Conservation (phyloP, 306 rosid species). For the Quercus engelmannii region DNA sequence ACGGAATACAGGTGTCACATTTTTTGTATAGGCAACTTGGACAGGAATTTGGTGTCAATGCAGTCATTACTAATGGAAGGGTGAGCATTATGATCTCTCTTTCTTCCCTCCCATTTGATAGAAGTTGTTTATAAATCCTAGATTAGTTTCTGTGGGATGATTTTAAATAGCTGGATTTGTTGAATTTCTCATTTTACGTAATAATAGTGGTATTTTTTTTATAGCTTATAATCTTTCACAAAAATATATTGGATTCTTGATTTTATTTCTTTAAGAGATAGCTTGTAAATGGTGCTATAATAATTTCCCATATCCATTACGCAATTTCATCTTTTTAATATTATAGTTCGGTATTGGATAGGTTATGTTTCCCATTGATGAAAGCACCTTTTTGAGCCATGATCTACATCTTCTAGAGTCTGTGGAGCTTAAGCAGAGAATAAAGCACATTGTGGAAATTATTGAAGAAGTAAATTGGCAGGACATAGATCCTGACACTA, state of each 20-base stretch:
- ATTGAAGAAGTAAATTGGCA: conserved; percentile 82
- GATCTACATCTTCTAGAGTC: conserved; percentile 92
- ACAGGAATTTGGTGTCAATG: conserved; percentile 61
- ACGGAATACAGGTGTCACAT: conserved; percentile 52
- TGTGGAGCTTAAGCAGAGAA: conserved; percentile 82
- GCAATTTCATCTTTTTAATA: conserved; percentile 11
- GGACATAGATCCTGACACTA: conserved; percentile 71
- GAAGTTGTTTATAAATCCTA: background rate
- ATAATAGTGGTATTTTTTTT: no score
- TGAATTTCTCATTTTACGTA: background rate
- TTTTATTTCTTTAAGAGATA: no score
- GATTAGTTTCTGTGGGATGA: no score
- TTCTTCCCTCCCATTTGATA: no score
- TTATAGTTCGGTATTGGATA: conserved; percentile 28
- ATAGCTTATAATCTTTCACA: no score
- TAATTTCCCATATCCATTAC: background rate
- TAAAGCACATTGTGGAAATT: conserved; percentile 73
- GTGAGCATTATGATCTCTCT: conserved; percentile 37
- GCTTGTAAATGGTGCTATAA: no score
- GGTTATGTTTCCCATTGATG: conserved; percentile 61
- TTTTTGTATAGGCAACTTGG: conserved; percentile 58
- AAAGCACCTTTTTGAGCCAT: conserved; percentile 72
- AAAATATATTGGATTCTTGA: no score
- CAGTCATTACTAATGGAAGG: conserved; percentile 96
- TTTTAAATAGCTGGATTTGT: background rate